A percentile compares a stretch with the other conserved stretches of the same genome.
Conservation (phyloP, 2,329 filamentous ascomycete genomes). For the Diaporthe sp. region DNA sequence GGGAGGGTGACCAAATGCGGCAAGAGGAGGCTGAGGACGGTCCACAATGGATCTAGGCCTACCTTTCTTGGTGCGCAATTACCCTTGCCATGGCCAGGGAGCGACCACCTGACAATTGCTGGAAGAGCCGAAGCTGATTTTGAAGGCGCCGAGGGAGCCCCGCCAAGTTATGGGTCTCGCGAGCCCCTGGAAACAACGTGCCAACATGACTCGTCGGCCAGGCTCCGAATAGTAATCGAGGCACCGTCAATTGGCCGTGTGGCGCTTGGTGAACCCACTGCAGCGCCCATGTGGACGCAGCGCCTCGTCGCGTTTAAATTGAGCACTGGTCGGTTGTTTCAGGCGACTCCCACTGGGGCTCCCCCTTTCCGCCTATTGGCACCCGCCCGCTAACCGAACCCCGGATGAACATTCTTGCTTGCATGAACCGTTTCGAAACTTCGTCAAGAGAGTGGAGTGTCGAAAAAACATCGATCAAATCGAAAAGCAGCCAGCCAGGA, state of each 20-base stretch:
- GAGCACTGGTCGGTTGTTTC: slow-evolving; percentile 32
- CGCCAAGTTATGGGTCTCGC: slow-evolving; percentile 15
- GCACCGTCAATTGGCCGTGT: slow-evolving; percentile 23
- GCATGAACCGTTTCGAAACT: slow-evolving; percentile 36
- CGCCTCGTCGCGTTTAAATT: slow-evolving; percentile 34
- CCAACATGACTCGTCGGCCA: slow-evolving; percentile 33
- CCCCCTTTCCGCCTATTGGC: background rate
- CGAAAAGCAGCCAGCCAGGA: background rate
- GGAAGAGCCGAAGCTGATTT: slow-evolving; percentile 16
- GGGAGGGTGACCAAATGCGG: slow-evolving; percentile 14
- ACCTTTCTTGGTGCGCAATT: background rate
- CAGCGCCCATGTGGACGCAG: background rate
- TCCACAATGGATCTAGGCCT: slow-evolving; percentile 21
- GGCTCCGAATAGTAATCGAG: slow-evolving; percentile 25
- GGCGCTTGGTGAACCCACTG: background rate
- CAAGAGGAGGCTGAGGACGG: slow-evolving; percentile 14
- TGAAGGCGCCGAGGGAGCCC: slow-evolving; percentile 13
- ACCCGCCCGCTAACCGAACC: background rate
- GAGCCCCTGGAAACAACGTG: slow-evolving; percentile 34
- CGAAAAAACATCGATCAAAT: slow-evolving; percentile 14
- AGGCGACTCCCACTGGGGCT: background rate
- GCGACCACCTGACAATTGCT: background rate
- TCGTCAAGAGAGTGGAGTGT: background rate
- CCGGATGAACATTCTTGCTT: slow-evolving; percentile 30
- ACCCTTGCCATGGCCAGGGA: background rate